Percentiles rank a stretch among this genome's conserved stretches.
Conservation (phyloP, 768 basidiomycete species). For the Daedaleopsis nitida region DNA sequence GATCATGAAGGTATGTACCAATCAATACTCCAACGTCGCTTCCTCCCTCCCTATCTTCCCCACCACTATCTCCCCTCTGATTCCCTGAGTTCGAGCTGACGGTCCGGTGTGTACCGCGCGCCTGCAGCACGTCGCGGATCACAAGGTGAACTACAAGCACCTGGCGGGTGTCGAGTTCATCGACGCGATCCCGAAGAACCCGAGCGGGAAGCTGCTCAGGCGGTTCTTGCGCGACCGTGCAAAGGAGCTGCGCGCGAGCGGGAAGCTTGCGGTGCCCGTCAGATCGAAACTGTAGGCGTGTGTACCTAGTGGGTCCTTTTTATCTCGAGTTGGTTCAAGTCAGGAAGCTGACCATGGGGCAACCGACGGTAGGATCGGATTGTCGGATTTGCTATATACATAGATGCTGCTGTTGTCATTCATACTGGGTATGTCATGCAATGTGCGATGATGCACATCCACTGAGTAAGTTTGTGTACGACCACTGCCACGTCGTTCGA, state of each 20-base stretch:
- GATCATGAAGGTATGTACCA: conserved; percentile 56
- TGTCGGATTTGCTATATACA: too few species aligned
- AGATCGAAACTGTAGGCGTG: conserved; percentile 16
- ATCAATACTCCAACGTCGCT: neutral
- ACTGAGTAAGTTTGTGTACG: too few species aligned
- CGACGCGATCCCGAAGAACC: conserved; percentile 37
- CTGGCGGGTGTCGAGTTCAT: conserved; percentile 41
- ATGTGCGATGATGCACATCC: too few species aligned
- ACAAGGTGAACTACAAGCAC: conserved; percentile 39
- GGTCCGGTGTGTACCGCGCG: too few species aligned
- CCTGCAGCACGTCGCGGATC: conserved; percentile 32
- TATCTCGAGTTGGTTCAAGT: too few species aligned
- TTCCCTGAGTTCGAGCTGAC: too few species aligned
- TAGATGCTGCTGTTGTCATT: too few species aligned
- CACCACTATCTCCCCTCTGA: neutral
- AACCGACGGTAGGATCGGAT: too few species aligned
- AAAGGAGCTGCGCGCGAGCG: conserved; percentile 23
- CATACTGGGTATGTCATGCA: too few species aligned
- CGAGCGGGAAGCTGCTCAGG: conserved; percentile 35
- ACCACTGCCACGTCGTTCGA: too few species aligned
- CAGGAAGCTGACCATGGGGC: too few species aligned
- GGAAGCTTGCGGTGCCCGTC: conserved; percentile 19
- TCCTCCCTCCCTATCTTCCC: neutral
- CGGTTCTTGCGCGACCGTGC: conserved; percentile 31
- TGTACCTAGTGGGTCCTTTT: too few species aligned